These are phyloP conservation scores for Cinnamomum chago DNA, from an alignment of 164 flowering plant species.

Conservation along the genomic window DNA sequence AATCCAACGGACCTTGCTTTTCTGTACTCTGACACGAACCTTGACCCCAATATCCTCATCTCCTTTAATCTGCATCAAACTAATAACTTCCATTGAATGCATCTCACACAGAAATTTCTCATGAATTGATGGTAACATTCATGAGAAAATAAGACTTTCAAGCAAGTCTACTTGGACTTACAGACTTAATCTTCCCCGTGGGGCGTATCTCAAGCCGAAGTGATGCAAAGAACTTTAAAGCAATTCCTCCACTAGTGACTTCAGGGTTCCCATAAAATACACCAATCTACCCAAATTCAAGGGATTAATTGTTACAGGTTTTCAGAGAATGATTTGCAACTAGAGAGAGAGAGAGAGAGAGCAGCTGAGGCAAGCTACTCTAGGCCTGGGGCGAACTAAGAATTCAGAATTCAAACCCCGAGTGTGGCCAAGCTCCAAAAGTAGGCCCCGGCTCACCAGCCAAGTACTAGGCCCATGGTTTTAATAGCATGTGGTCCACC, in stretches of 20 bases:
- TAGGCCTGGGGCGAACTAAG: too few relatives aligned
- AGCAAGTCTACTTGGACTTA: constrained; percentile 37
- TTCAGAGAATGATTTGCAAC: not conserved
- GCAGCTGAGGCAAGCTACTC: too few relatives aligned
- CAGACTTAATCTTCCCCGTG: constrained; percentile 94
- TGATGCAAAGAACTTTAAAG: constrained; percentile 96
- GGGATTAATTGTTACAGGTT: not conserved
- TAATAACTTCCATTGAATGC: not conserved
- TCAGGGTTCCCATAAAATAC: constrained; percentile 98
- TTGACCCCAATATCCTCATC: constrained; percentile 93
- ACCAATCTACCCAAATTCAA: constrained; percentile 61
- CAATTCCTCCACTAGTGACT: constrained; percentile 99
- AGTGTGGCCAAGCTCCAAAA: too few relatives aligned
- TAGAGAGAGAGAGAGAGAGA: constrained; percentile 16
- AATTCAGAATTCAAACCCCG: too few relatives aligned
- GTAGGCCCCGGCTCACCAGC: too few relatives aligned
- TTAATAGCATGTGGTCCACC: too few relatives aligned
- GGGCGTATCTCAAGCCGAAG: constrained; percentile 94
- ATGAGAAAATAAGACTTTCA: not conserved
- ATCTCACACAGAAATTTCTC: not conserved
- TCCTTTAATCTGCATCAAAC: constrained; percentile 59
- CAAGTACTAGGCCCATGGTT: too few relatives aligned
- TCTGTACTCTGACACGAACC: constrained; percentile 95
- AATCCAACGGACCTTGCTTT: constrained; percentile 75
- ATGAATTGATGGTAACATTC: not conserved